Conservation (phyloP, 2,329 filamentous ascomycete species). For the Pestalotiopsis sp. region DNA sequence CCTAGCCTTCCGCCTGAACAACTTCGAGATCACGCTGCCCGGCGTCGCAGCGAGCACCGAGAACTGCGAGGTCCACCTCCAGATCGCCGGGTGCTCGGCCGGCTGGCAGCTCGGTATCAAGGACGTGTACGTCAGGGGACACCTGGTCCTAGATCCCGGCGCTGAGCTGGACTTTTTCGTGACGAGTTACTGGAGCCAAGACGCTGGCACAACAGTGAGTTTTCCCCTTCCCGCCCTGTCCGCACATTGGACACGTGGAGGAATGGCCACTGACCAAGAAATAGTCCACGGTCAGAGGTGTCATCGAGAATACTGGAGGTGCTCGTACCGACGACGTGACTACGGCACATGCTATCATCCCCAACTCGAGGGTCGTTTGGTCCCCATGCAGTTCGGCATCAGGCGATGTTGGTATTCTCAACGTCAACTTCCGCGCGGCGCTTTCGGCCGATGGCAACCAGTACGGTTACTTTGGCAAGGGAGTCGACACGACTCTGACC, state of each 20-base stretch:
- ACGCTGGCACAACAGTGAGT: constrained; percentile 36
- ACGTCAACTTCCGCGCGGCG: constrained; percentile 43
- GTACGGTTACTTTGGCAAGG: constrained; percentile 38
- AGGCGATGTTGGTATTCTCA: constrained; percentile 39
- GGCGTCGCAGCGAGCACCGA: constrained; percentile 27
- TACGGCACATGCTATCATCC: constrained; percentile 30
- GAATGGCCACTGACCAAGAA: neutral
- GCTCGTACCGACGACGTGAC: constrained; percentile 30
- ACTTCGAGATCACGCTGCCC: constrained; percentile 26
- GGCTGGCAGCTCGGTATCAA: constrained; percentile 42
- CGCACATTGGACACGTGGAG: neutral
- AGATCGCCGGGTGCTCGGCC: constrained; percentile 28
- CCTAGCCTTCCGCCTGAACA: constrained; percentile 30
- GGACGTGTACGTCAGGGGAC: constrained; percentile 34
- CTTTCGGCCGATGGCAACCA: constrained; percentile 32
- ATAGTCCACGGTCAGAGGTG: constrained; percentile 32
- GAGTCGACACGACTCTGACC: constrained; percentile 24
- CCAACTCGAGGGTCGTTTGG: constrained; percentile 31
- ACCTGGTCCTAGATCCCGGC: constrained; percentile 34
- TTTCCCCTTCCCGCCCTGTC: neutral
- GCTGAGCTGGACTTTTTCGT: constrained; percentile 36
- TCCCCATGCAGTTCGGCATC: constrained; percentile 34
- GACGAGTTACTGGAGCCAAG: constrained; percentile 39
- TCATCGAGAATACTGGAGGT: constrained; percentile 27
- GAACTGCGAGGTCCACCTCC: constrained; percentile 41